Conservation (phyloP, 1,284 basidiomycete species). For the Pseudozyma sp. region DNA sequence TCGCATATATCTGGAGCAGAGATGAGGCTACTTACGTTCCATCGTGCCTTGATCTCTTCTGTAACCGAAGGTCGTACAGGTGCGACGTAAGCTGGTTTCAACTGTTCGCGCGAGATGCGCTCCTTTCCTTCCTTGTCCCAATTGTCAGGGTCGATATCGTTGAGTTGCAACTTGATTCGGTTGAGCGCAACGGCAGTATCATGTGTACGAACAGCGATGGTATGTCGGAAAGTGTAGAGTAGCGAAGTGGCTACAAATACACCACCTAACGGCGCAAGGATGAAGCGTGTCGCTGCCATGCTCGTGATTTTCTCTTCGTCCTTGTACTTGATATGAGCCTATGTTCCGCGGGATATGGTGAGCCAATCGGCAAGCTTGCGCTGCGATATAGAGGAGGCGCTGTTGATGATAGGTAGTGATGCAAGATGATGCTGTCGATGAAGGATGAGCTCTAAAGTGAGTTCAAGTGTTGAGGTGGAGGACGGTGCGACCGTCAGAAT, state of each 20-base stretch:
- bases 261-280: slow-evolving; percentile 44
- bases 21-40: slow-evolving; percentile 42
- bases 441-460: neutral
- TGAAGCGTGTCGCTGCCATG: slow-evolving; percentile 44
- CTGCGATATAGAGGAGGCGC: neutral
- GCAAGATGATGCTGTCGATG: neutral
- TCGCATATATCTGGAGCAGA: no score
- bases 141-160: slow-evolving; percentile 54
- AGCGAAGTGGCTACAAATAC: slow-evolving; percentile 52
- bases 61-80: slow-evolving; percentile 39
- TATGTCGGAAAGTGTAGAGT: slow-evolving; percentile 54
- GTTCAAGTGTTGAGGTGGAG: slow-evolving; percentile 14
- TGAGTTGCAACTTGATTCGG: slow-evolving; percentile 44
- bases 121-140: slow-evolving; percentile 49
- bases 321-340: neutral
- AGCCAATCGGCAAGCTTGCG: neutral
- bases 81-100: slow-evolving; percentile 45
- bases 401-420: neutral
- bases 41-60: slow-evolving; percentile 53
- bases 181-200: slow-evolving; percentile 41
- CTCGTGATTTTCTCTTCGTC: neutral
- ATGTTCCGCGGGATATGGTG: no score
- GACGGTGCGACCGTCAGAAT: slow-evolving; percentile 23
- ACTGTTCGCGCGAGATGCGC: slow-evolving; percentile 26
- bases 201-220: slow-evolving; percentile 49